Evolutionary conservation across 331 rosid species (phyloP).

Genomic region (Cydonia oblonga): DNA sequence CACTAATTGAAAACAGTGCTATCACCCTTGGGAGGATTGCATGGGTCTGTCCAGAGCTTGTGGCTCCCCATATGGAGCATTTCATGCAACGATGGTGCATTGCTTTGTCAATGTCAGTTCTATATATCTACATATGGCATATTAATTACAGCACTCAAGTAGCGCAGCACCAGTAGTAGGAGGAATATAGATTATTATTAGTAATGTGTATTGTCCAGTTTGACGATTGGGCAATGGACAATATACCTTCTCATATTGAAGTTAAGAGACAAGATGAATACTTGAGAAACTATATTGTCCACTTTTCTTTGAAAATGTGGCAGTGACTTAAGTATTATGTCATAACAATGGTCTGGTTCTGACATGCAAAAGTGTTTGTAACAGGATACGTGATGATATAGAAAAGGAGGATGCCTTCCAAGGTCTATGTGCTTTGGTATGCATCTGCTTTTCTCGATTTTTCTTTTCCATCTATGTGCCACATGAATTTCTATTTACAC

Average conservation of each 20-base stretch:
- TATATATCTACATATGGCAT: not conserved
- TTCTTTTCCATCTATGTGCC: not conserved
- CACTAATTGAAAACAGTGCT: conserved; percentile 89
- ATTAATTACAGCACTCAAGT: not conserved
- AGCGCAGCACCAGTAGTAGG: not conserved
- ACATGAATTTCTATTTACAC: not conserved
- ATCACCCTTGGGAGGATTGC: conserved; percentile 98
- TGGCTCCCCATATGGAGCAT: conserved; percentile 96
- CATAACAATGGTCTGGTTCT: not conserved
- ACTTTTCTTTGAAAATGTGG: conserved; percentile 1
- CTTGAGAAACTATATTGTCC: not conserved
- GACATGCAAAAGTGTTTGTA: conserved; percentile 11
- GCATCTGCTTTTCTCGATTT: conserved; percentile 4
- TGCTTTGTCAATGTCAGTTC: conserved; percentile 73
- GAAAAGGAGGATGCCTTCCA: conserved; percentile 98
- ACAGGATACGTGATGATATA: conserved; percentile 90
- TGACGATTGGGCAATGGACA: not conserved
- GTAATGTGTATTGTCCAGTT: not conserved
- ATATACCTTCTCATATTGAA: not conserved
- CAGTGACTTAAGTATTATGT: not conserved
- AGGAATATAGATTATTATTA: not conserved
- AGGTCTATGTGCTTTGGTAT: conserved; percentile 97
- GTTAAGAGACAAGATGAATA: not conserved
- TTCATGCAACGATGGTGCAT: conserved; percentile 96
- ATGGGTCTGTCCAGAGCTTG: conserved; percentile 99